Evolutionary conservation across 140 eudicot genomes (phyloP).

Genomic region (Anethum foeniculum): DNA sequence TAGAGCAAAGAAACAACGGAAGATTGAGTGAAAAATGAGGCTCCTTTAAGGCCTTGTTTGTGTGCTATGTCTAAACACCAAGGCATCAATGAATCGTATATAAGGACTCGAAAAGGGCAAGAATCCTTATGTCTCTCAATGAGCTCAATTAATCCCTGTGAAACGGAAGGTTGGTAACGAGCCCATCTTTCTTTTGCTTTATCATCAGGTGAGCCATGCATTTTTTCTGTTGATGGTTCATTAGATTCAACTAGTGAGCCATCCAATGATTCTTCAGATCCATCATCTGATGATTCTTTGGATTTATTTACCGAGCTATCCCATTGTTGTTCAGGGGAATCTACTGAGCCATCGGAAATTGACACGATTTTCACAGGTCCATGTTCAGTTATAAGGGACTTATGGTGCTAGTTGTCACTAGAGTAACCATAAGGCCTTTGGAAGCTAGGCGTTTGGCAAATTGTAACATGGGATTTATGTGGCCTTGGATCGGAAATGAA

Average conservation of each 20-base stretch:
- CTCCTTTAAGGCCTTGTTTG: background rate
- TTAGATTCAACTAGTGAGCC: background rate
- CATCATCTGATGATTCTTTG: background rate
- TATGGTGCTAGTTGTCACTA: slow-evolving; percentile 3
- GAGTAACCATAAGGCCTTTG: slow-evolving; percentile 1
- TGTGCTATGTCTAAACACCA: slow-evolving; percentile 1
- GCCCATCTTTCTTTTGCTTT: background rate
- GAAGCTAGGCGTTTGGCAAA: slow-evolving; percentile 5
- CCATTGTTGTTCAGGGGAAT: background rate
- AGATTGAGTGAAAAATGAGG: slow-evolving; percentile 24
- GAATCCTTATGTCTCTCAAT: background rate
- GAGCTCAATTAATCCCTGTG: slow-evolving; percentile 6
- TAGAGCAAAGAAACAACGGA: slow-evolving; percentile 13
- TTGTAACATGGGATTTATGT: slow-evolving; percentile 6
- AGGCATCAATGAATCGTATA: slow-evolving; percentile 8
- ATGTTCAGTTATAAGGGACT: background rate
- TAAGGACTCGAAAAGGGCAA: background rate
- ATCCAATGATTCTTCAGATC: background rate
- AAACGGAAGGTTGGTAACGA: slow-evolving; percentile 12
- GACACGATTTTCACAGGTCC: background rate
- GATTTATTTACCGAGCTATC: background rate
- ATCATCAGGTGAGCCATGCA: background rate
- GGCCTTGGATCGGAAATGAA: background rate
- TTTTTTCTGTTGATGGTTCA: background rate
- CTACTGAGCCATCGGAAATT: background rate